A percentile compares a stretch with the other conserved stretches of the same genome.
phyloP scores from a whole-genome alignment of 371 early-diverging fungal genomes.

The Zychaea mexicana region DNA sequence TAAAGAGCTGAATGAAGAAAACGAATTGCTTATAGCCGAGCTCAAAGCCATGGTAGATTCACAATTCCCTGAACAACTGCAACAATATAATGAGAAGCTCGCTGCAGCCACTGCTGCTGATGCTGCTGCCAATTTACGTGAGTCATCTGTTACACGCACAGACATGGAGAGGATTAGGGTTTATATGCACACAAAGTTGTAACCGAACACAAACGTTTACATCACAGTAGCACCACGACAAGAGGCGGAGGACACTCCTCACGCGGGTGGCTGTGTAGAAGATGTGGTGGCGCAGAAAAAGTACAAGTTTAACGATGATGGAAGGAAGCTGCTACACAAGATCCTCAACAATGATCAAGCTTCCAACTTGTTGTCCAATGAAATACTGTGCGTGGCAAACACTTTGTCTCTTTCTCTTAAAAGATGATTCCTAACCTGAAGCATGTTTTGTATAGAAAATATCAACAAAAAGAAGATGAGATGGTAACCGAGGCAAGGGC shows the following conservation, averaged over 20 bases:
- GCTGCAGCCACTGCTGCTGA: neutral
- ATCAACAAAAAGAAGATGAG: neutral
- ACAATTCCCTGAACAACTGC: conserved; percentile 42
- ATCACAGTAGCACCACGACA: neutral
- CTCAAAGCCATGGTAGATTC: conserved; percentile 35
- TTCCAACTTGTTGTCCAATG: conserved; percentile 27
- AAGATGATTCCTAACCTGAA: neutral
- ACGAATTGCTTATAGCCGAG: conserved; percentile 27
- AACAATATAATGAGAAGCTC: conserved; percentile 27
- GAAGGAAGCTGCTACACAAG: conserved; percentile 32
- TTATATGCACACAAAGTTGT: neutral
- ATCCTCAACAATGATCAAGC: conserved; percentile 40
- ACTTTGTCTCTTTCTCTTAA: neutral
- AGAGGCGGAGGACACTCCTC: neutral
- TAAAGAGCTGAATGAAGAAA: conserved; percentile 40
- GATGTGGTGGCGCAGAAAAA: conserved; percentile 7
- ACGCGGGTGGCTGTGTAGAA: neutral
- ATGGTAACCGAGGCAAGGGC: neutral
- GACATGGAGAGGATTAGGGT: no score
- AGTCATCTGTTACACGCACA: conserved; percentile 1
- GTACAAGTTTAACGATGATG: conserved; percentile 42
- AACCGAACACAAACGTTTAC: neutral
- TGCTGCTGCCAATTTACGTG: conserved; percentile 7
- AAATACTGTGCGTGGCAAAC: conserved; percentile 42
- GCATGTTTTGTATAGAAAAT: no score